Base-by-base conservation (phyloP, 1,139 yeast genomes). In the Debaryomyces sp. region DNA sequence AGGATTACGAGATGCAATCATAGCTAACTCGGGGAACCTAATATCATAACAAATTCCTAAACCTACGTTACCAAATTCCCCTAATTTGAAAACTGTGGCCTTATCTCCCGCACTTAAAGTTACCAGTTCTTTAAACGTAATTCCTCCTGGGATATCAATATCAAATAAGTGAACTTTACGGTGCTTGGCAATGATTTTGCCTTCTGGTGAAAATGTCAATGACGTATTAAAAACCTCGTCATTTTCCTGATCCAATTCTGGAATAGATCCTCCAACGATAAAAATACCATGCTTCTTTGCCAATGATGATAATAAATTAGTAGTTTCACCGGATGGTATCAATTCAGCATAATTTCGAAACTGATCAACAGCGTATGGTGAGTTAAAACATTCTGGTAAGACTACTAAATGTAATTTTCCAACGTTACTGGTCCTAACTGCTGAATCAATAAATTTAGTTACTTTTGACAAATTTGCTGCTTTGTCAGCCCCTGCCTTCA, bases 361-460 rank as follows among this genome's bases (percentile, higher is more conserved):
- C 51, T 94, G 87, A 50, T 83, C 82, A 26, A 90, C 96, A 0
- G 96, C 86, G 62, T 94, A 94, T 5, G 98, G 98, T 1, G 97
- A 88, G 67, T 92, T 92, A 80, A 92, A 94, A 70, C 97, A 92
- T 70, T 94, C 98, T 5, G 95, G 95, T 44, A 87, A 71, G 64
- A 87, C 85, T n/a, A 87, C 79, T 50, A 85, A 68, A 55, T 86
- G 87, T 15, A 85, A 54, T 43, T 62, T 63, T 2, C 67, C 66
- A 35, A 74, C 71, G 30, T 82, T 81, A 32, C 84, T 73, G 44
- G 76, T 70, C 3, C 58, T 50, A 22, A 82, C 66, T 3, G 90
- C 89, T 30, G 71, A 73, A 37, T 71, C 75, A 36, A 83, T 74
- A 54, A 70, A 77, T 22, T 68, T 68, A 32, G 74, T 69, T 0